Evolutionary conservation across 2,329 filamentous ascomycete genomes (phyloP), one percentile per base, ranked within the genome.

Genomic region (Xylaria multiplex): DNA sequence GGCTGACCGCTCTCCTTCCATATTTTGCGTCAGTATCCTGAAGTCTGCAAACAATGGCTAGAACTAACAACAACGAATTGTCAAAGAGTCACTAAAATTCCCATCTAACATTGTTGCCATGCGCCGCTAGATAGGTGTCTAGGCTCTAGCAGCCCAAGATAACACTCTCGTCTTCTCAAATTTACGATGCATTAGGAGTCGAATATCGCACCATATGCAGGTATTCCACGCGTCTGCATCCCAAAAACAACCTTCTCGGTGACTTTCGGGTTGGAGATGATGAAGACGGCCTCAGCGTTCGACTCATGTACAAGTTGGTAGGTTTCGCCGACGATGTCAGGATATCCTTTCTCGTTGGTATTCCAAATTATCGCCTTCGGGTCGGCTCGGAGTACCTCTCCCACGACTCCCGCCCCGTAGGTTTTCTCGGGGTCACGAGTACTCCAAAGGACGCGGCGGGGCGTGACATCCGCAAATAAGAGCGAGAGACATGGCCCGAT

Each of bases 131-230:
- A 40, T 40, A 40, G 37, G 37, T 14, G 13, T 13, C 37, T 14
- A 40, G 11, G 37, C 5, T 3, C 37, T 5, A 13, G 13, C 37
- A 40, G 37, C 9, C 37, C 3, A 35, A 13, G 37, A 40, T 14
- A 13, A 14, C 37, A 14, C 37, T 40, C 37, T 13, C 11, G 2
- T 35, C 9, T 35, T 35, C 32, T 35, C 32, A 35, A 35, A 11
- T 7, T 40, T 14, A 40, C 14, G 4, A 14, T 30, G 30, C 6
- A 43, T 62, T 24, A 67, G 2, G 73, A 75, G 69, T 93, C 91
- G 80, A 90, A 93, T 71, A 94, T 91, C 8, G 91, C 90, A 8
- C 91, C 91, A 78, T 87, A 93, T 2, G 90, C 90, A 2, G 87
- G 84, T 9, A 93, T 78, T 0, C 90, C 90, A 59, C 88, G 83